phyloP scores from a whole-genome alignment of 2,329 filamentous ascomycete genomes.

The Hirsutella thompsonii region DNA sequence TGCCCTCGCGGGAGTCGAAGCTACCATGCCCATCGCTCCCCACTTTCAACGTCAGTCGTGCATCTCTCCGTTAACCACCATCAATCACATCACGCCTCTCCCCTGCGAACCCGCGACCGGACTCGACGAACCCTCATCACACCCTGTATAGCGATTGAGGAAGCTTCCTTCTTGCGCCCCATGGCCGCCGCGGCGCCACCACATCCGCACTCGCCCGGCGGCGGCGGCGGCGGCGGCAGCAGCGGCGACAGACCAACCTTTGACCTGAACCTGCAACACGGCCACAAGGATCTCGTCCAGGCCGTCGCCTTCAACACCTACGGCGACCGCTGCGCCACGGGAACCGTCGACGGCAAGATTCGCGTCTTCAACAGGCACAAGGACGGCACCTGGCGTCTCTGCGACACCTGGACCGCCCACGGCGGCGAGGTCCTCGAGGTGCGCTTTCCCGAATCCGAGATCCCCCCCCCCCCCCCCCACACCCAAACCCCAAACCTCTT shows the following conservation, averaged over 20 bases:
- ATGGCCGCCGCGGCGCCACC: constrained; percentile 19
- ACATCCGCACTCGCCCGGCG: constrained; percentile 16
- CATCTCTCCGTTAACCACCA: too few relatives aligned
- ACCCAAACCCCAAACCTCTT: too few relatives aligned
- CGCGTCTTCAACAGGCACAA: constrained; percentile 81
- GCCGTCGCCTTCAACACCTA: constrained; percentile 86
- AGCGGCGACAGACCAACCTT: constrained; percentile 34
- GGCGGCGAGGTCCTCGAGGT: constrained; percentile 79
- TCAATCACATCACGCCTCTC: too few relatives aligned
- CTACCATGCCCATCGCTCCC: too few relatives aligned
- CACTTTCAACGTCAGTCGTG: too few relatives aligned
- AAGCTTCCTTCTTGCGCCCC: too few relatives aligned
- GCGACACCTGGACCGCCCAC: constrained; percentile 83
- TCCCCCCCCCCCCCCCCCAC: too few relatives aligned
- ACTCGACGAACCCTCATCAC: background rate
- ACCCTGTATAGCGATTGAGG: too few relatives aligned
- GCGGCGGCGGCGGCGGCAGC: too few relatives aligned
- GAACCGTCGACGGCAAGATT: constrained; percentile 83
- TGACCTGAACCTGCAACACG: constrained; percentile 54
- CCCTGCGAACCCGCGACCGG: too few relatives aligned
- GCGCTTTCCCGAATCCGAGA: too few relatives aligned
- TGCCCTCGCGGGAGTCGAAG: too few relatives aligned
- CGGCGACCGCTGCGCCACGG: constrained; percentile 81
- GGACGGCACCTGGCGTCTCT: constrained; percentile 64
- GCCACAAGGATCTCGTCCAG: constrained; percentile 69